Evolutionary conservation across 306 rosid genomes (phyloP), one percentile per base, ranked within the genome.

Genomic region (Rosa lucieae): DNA sequence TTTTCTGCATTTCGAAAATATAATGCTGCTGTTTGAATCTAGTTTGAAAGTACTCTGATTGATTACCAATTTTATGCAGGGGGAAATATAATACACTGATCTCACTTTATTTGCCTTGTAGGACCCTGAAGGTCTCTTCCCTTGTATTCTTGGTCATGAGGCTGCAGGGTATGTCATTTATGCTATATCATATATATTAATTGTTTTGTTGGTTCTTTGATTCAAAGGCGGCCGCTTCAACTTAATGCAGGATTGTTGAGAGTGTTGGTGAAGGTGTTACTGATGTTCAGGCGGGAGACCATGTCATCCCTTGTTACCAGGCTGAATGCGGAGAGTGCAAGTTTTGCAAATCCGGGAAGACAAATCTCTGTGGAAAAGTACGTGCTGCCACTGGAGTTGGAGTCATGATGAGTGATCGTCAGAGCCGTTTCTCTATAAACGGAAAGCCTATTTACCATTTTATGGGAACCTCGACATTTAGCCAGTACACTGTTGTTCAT

Each of bases 91-190:
- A 3, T 7, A 44, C 40, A 6, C 66, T 56, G 14, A 51, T 26
- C 81, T 48, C 17, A 5, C 43, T 77, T 62, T 1, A 70, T 77
- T 70, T 84, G 7, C 51, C 77, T 78, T 86, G 48, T 83, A 94
- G 98, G 98, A 94, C 79, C 96, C 97, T 48, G 97, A 94, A 85
- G 97, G 97, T 78, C 98, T 94, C 80, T 94, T 94, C 82, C 98
- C 98, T 15, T 92, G 97, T 67, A 92, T 94, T 85, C 97, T 92
- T 62, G 98, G 97, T 67, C 98, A 94, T 18, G 97, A 94, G 79
- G 98, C 96, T 75, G 94, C 91, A 37, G 97, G 98, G 94, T 93
- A 83, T 18, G 67, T 80, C 20, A 39, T 21, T 6, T 51, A 48
- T 48, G 5, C 61, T 17, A 40, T 58, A 46, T 17, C 5, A 9